Base-by-base conservation (phyloP, 441 rosid genomes). In the Manihot esculenta region DNA sequence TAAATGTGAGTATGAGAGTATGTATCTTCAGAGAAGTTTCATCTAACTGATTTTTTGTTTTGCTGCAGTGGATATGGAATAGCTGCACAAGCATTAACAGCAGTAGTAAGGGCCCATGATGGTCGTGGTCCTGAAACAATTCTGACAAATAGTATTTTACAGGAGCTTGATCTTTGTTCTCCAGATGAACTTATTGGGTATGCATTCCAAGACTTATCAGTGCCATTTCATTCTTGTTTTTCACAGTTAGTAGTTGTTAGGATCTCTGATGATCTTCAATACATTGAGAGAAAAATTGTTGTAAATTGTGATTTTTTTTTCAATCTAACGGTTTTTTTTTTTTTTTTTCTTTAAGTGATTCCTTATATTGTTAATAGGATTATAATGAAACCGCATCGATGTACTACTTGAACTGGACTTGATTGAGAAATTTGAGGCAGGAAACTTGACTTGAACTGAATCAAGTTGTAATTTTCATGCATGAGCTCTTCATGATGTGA, bases 41-140 rank as follows among this genome's bases (percentile, higher is more conserved):
- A 20, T 45, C 1, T 18, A 11, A 70, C 53, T 69, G 42, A 24
- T 64, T 45, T 61, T 75, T 66, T 49, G 12, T 76, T 71, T 73
- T 55, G 55, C 54, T 84, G 84, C 93, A 95, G 99, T 86, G 99
- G 99, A 78, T 95, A 92, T 84, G 98, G 99, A 70, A 95, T 95
- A 75, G 85, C 99, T 77, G 97, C 98, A 57, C 97, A 83, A 76
- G 98, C 98, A 64, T 81, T 93, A 68, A 91, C 96, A 20, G 98
- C 98, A 35, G 84, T 91, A 63, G 74, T 95, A 56, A 88, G 85
- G 85, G 99, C 95, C 57, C 82, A 93, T 76, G 99, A 95, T 79
- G 97, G 99, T 26, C 97, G 99, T 69, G 98, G 99, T 60, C 89
- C 91, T 64, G 68, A 77, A 62, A 95, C 99, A 10, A 79, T 68